Conservation (phyloP, 1,284 basidiomycete species). For the Exsudoporus floridanus region DNA sequence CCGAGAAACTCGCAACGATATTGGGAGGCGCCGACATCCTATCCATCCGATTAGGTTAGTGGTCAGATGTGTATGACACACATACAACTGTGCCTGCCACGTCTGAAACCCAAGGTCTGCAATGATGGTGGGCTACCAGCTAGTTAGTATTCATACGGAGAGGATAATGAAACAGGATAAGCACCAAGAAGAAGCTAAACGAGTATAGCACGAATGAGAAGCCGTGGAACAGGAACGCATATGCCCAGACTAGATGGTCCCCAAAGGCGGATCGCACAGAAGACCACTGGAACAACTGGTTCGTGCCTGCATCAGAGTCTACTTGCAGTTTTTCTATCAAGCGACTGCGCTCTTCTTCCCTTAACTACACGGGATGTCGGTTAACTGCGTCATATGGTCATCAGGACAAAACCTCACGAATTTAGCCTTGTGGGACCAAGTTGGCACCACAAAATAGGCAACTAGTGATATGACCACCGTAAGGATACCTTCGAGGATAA, state of each 20-base stretch:
- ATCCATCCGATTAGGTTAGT: neutral
- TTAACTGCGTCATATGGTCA: neutral
- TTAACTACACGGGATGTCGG: slow-evolving; percentile 38
- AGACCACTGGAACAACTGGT: slow-evolving; percentile 51
- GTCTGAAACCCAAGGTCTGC: slow-evolving; percentile 53
- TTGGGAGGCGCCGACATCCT: slow-evolving; percentile 63
- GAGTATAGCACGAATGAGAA: slow-evolving; percentile 60
- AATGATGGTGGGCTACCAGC: slow-evolving; percentile 57
- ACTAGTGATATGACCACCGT: slow-evolving; percentile 48
- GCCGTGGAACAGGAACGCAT: slow-evolving; percentile 65
- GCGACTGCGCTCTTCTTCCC: slow-evolving; percentile 47
- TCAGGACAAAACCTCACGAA: slow-evolving; percentile 40
- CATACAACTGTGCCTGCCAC: slow-evolving; percentile 61
- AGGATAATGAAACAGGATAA: slow-evolving; percentile 11
- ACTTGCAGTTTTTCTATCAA: slow-evolving; percentile 47
- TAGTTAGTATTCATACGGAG: neutral
- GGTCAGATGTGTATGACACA: neutral
- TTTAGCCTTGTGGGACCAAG: slow-evolving; percentile 56
- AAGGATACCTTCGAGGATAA: slow-evolving; percentile 59
- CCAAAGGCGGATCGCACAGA: slow-evolving; percentile 54
- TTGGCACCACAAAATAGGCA: slow-evolving; percentile 58
- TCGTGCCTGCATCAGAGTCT: slow-evolving; percentile 54
- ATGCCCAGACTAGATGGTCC: slow-evolving; percentile 63
- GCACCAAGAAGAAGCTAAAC: slow-evolving; percentile 54
- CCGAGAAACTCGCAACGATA: slow-evolving; percentile 48